phyloP scores from a whole-genome alignment of 176 grass and related monocot species.

The Avena insularis region DNA sequence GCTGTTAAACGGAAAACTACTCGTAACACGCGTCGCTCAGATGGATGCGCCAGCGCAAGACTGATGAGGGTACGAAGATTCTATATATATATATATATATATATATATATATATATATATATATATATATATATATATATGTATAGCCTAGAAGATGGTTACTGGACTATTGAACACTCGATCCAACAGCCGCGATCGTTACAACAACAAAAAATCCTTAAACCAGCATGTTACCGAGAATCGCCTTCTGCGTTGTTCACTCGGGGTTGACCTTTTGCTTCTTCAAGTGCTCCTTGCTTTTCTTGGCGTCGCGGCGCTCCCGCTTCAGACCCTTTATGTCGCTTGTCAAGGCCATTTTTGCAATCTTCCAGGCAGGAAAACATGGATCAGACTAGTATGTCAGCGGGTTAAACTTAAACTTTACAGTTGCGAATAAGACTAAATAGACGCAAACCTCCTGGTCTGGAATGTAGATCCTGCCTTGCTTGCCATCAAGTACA shows the following conservation, averaged over 20 bases:
- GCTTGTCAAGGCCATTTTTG: constrained; percentile 44
- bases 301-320: constrained; percentile 73
- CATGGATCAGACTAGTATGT: constrained; percentile 24
- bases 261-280: constrained; percentile 73
- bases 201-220: not conserved
- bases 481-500: constrained; percentile 53
- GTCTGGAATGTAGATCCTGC: constrained; percentile 74
- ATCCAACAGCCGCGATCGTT: no score
- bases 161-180: constrained; percentile 34
- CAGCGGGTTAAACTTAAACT: not conserved
- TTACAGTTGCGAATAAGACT: not conserved
- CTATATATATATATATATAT: not conserved
- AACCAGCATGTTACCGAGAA: not conserved
- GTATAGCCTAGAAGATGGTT: not conserved
- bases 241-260: constrained; percentile 14
- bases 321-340: constrained; percentile 82
- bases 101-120: not conserved
- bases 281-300: constrained; percentile 70
- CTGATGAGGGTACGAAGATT: not conserved
- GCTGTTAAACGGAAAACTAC: not conserved
- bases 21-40: not conserved
- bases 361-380: constrained; percentile 53
- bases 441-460: constrained; percentile 53
- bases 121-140: not conserved
- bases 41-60: no score